Conservation (phyloP, 208 protist genomes). For the Acanthamoeba lugdunensis region DNA sequence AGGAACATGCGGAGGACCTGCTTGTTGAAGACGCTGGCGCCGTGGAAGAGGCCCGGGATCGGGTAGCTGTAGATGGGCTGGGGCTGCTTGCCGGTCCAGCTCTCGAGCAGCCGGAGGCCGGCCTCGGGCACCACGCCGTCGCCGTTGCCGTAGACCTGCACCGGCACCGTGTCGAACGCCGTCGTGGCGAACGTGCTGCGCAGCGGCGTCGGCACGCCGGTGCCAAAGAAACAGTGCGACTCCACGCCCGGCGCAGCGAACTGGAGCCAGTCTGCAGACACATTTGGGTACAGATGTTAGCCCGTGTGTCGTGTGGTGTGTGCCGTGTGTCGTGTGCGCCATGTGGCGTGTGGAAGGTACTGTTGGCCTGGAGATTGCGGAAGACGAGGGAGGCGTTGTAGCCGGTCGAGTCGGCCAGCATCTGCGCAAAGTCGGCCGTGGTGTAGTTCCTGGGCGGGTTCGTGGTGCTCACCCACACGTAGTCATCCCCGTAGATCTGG, state of each 20-base stretch:
- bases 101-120: neutral
- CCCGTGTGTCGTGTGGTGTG: too few relatives aligned
- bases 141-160: neutral
- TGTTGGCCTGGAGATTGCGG: neutral
- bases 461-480: neutral
- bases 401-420: neutral
- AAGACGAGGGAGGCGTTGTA: neutral
- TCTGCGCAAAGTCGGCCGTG: neutral
- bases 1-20: slow-evolving; percentile 40
- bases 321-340: too few relatives aligned
- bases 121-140: slow-evolving; percentile 20
- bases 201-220: neutral
- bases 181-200: neutral
- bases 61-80: slow-evolving; percentile 21
- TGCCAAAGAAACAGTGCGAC: slow-evolving; percentile 8
- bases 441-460: slow-evolving; percentile 24
- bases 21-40: neutral
- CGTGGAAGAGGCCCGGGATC: neutral
- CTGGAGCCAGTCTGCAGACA: neutral
- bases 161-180: neutral
- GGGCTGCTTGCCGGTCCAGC: neutral
- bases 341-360: neutral
- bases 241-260: neutral
- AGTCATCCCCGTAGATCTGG: neutral
- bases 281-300: too few relatives aligned